Evolutionary conservation across 495 filamentous ascomycete genomes (phyloP).

Genomic region (Xanthoparmelia taractica): DNA sequence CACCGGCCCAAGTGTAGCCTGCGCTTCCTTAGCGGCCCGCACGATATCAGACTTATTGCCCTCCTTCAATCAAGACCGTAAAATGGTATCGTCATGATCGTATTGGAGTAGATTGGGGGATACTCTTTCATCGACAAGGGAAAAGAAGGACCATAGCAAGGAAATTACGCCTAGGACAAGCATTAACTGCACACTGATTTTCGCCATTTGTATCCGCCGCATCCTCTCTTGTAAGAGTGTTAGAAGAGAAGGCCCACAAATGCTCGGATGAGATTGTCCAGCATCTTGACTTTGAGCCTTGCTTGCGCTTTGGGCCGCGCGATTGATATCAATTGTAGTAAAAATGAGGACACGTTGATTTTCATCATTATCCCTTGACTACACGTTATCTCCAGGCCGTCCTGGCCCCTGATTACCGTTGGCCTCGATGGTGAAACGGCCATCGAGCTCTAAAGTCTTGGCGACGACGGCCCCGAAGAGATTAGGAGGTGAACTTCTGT

Average conservation of each 20-base stretch:
- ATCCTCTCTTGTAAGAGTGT: no score
- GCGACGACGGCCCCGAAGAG: no score
- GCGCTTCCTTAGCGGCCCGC: not conserved
- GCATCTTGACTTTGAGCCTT: not conserved
- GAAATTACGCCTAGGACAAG: not conserved
- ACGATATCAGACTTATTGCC: not conserved
- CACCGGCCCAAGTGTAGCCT: not conserved
- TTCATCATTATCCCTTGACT: not conserved
- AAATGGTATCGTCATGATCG: not conserved
- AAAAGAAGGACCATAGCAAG: not conserved
- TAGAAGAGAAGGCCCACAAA: no score
- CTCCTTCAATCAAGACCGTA: not conserved
- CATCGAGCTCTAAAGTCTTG: no score
- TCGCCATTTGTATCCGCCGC: not conserved
- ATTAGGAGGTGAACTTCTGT: no score
- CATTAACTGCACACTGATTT: not conserved
- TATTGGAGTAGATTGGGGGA: not conserved
- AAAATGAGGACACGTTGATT: not conserved
- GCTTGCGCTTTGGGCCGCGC: not conserved
- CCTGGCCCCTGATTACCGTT: no score
- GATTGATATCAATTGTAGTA: not conserved
- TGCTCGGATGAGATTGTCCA: no score
- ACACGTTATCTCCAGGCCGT: no score
- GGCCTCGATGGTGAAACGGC: not conserved
- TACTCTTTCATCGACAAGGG: not conserved